Base-by-base conservation (phyloP, 805 yeast genomes). In the Metschnikowia drakensbergensis region DNA sequence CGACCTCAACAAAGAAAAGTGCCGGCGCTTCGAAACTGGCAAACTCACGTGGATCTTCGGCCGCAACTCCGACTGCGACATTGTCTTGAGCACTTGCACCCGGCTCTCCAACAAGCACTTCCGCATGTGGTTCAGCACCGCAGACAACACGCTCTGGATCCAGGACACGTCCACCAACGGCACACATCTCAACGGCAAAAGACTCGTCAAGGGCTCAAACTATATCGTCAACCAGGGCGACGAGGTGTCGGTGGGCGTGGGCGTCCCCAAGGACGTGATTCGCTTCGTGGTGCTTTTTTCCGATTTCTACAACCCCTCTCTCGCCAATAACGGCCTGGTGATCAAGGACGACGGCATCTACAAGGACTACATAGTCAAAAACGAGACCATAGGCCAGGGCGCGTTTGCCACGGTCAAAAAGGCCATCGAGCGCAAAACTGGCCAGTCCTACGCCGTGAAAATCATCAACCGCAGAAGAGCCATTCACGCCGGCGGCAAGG, bases 361-460 rank as follows among this genome's bases (percentile, higher is more conserved):
- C 58, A 80, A 78, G 50, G 82, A 85, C 59, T 94, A 84, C 65
- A 85, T 88, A 10, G 81, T 92, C 22, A 80, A 84, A 50, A 88
- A 85, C 62, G 96, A 87, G 59, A 83, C 88, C 11, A 87, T 92
- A 1, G 99, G 99, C 0, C 94, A 89, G 58, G 99, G 99, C n/a
- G 98, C 98, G 7, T 92, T 92, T 76, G 98, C 98, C 5, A 86
- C 91, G 1, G 99, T 94, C 28, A 85, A 89, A 56, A 88, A 88
- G 62, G 97, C 95, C 4, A 82, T 91, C 1, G 94, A 90, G 60
- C 77, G 97, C 52, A 67, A 80, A 5, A 82, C 96, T 0, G 98
- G 98, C 10, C 82, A 83, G 55, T 80, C 92, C 4, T 90, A 73
- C 65, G 99, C 99, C 0, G 96, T 88, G 13, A 94, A 94, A 62